Evolutionary conservation across 164 flowering plant species (phyloP).

Genomic region (Saururus chinensis): DNA sequence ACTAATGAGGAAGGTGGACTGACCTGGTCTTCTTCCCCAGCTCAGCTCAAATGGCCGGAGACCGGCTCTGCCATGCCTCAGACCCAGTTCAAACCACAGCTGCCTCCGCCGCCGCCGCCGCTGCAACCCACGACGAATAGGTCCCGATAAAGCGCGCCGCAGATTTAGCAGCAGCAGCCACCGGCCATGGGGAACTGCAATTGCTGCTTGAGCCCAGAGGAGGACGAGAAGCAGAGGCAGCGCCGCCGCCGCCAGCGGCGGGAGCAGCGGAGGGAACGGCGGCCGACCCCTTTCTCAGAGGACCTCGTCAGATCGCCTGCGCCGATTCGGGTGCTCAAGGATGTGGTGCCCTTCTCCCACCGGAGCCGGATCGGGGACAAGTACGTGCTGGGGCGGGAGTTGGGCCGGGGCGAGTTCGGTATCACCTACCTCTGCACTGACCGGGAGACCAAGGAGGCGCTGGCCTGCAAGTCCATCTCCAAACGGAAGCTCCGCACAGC

Average conservation of each 20-base stretch:
- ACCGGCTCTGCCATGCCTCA: no score
- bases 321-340: conserved; percentile 73
- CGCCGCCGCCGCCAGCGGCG: background rate
- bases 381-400: conserved; percentile 76
- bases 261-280: conserved; percentile 12
- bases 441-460: conserved; percentile 45
- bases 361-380: conserved; percentile 66
- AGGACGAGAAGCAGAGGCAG: conserved; percentile 3
- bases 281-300: conserved; percentile 52
- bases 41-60: no score
- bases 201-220: conserved; percentile 35
- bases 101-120: background rate
- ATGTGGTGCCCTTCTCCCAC: conserved; percentile 41
- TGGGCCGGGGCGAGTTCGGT: conserved; percentile 97
- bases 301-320: conserved; percentile 31
- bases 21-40: no score
- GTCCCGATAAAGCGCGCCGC: background rate
- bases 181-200: conserved; percentile 32
- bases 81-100: background rate
- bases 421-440: conserved; percentile 88
- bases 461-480: conserved; percentile 92
- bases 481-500: conserved; percentile 84
- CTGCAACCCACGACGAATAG: background rate
- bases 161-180: background rate
- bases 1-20: no score